Base-by-base conservation (phyloP, 2,329 filamentous ascomycete genomes). In the Aureobasidium zeae region DNA sequence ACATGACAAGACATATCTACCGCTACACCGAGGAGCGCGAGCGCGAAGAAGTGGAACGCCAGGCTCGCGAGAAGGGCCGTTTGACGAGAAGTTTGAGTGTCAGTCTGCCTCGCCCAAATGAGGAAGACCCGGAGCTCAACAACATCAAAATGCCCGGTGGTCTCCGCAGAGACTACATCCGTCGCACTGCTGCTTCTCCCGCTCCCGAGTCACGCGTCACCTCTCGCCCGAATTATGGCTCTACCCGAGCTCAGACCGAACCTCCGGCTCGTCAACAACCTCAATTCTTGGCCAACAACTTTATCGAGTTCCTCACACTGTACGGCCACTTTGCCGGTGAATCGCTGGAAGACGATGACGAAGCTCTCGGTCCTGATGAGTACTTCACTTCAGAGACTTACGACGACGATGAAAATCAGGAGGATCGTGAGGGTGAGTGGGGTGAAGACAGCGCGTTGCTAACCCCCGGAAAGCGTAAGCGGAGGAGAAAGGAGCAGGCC, bases 291-390 rank as follows among this genome's bases (percentile, higher is more conserved):
- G 95, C 91, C 0, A 87, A 76, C 52, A 98, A 84, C 63, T 98
- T 98, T 60, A 76, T 98, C 48, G 93, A 98, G 61, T 98, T 98
- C 56, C 63, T 98, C 38, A 88, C 86, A 6, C 74, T 98, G 21
- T 98, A 95, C 55, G 91, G 91, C 3, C 91, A 98, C 65, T 98
- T 98, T 60, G 91, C 91, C 2, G 91, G 91, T 64, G 91, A 98
- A 63, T 84, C 94, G 59, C 74, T 98, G 10, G 88, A 95, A 61
- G 91, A 98, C 63, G 91, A 96, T 54, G 91, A 96, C 54, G 89
- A 96, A 62, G 85, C 80, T 2, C 69, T 94, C 11, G 78, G 74
- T 4, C 86, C 86, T 2, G 83, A 93, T 60, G 89, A 95, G 58
- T 95, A 94, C 63, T 95, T 95, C 60, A 82, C 81, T 6, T 88